Evolutionary conservation across 1,284 basidiomycete genomes (phyloP), one percentile per base, ranked within the genome.

Genomic region (Abortiporus biennis): DNA sequence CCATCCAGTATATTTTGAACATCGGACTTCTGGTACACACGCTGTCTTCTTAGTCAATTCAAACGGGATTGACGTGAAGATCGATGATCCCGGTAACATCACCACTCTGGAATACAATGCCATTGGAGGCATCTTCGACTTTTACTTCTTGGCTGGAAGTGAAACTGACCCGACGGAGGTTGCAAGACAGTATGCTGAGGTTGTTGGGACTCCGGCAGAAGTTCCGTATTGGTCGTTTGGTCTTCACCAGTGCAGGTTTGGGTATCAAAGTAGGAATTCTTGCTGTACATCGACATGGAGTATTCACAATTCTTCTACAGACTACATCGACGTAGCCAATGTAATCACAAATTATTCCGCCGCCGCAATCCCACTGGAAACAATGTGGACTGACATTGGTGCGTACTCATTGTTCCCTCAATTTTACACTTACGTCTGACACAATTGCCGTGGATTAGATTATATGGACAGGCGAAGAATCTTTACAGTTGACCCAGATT

Each of bases 351-450:
- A 75, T 54, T 83, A 82, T 47, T 72, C 76, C 2, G 67, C 62
- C 2, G 76, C 78, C 0, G 56, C 61, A 2, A 85, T 85, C 40
- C 83, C 83, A 3, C 69, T 85, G 3, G 82, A 85, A 57, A 80
- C 78, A 0, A 82, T 84, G 77, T 85, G 82, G 83, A 83, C 80
- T 6, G 83, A 85, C 55, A 86, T 86, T 32, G 79, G 78, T 72
- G 53, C 24, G 59, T 42, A 0, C 9, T 38, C 24, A 8, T 11
- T 8, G 5, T 12, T 5, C 15, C 13, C 11, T 40, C 24, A 15
- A 9, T 31, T 29, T 25, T 43, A 12, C 22, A 12, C 17, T 24
- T 16, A 19, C 20, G 4, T 42, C 34, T 27, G 15, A 34, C 17
- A 0, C 6, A 6, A 35, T 11, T 9, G 8, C 34, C 3, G n/a